Percentiles rank a stretch among this genome's conserved stretches.
Conservation (phyloP, 192 early-diverging fungal genomes). For the Phycomyces nitens region DNA sequence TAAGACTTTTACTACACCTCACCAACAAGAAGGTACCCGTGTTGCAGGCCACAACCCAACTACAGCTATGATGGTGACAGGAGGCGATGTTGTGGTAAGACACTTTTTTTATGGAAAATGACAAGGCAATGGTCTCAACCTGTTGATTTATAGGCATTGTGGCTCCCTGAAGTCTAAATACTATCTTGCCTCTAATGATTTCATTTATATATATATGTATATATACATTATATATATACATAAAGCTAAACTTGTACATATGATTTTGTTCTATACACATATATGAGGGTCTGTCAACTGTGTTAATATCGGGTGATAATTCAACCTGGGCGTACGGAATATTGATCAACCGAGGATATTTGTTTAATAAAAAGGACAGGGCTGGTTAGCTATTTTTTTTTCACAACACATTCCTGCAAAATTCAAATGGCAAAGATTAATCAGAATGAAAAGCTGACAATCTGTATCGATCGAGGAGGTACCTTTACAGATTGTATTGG, state of each 20-base stretch:
- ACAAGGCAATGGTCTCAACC: neutral
- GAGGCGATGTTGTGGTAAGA: constrained; percentile 63
- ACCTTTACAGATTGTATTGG: constrained; percentile 97
- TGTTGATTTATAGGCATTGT: constrained; percentile 1
- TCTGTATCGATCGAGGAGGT: constrained; percentile 92
- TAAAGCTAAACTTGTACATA: neutral
- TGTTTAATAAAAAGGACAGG: too few species aligned
- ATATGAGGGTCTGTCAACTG: too few species aligned
- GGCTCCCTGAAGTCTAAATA: constrained; percentile 5
- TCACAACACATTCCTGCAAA: too few species aligned
- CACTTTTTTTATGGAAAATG: neutral
- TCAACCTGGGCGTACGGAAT: too few species aligned
- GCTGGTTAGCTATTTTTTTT: too few species aligned
- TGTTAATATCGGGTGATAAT: too few species aligned
- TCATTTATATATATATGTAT: neutral
- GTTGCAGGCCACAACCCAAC: constrained; percentile 63
- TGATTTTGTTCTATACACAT: too few species aligned
- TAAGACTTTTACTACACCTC: neutral
- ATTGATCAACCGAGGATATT: too few species aligned
- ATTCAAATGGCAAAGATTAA: neutral
- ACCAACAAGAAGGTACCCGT: constrained; percentile 1
- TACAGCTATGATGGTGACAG: constrained; percentile 69
- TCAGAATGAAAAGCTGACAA: constrained; percentile 23
- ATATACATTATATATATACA: neutral
- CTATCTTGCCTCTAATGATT: neutral